Percentiles rank a stretch among this genome's conserved stretches.
These are phyloP conservation scores for Chimonanthus salicifolius DNA, from an alignment of 164 flowering plant genomes.

Conservation along the genomic window DNA sequence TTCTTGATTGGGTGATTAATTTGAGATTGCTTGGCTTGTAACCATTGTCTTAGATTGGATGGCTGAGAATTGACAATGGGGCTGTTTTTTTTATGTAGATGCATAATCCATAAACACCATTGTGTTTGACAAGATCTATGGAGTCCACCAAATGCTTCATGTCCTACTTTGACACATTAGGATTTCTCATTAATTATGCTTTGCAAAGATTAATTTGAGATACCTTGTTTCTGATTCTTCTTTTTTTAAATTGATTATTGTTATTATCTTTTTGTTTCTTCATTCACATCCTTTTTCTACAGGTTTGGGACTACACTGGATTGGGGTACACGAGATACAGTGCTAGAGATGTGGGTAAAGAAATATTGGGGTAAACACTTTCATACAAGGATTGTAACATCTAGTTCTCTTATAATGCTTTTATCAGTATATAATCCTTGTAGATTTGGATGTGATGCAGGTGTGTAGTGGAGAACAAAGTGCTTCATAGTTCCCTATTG, in stretches of 20 bases:
- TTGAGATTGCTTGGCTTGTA: too few relatives aligned
- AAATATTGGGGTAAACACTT: slow-evolving; percentile 70
- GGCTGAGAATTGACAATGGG: too few relatives aligned
- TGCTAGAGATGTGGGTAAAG: slow-evolving; percentile 79
- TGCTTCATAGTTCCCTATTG: slow-evolving; percentile 65
- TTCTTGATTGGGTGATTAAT: too few relatives aligned
- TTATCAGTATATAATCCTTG: slow-evolving; percentile 11
- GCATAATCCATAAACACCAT: too few relatives aligned
- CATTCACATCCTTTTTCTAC: slow-evolving; percentile 2
- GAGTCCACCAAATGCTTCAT: too few relatives aligned
- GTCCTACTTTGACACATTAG: too few relatives aligned
- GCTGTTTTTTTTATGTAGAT: too few relatives aligned
- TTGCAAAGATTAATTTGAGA: too few relatives aligned
- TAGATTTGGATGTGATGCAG: slow-evolving; percentile 31
- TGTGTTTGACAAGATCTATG: too few relatives aligned
- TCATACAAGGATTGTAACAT: not conserved
- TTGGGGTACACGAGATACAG: slow-evolving; percentile 85
- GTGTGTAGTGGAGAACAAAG: slow-evolving; percentile 98
- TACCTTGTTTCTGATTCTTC: too few relatives aligned
- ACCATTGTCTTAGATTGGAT: too few relatives aligned
- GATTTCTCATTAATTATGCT: too few relatives aligned
- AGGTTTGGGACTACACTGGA: slow-evolving; percentile 99
- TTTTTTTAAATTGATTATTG: not conserved
- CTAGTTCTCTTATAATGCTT: slow-evolving; percentile 6
- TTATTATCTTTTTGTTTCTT: not conserved